phyloP scores from a whole-genome alignment of 208 protist genomes.

The Trypanosoma theileri region DNA sequence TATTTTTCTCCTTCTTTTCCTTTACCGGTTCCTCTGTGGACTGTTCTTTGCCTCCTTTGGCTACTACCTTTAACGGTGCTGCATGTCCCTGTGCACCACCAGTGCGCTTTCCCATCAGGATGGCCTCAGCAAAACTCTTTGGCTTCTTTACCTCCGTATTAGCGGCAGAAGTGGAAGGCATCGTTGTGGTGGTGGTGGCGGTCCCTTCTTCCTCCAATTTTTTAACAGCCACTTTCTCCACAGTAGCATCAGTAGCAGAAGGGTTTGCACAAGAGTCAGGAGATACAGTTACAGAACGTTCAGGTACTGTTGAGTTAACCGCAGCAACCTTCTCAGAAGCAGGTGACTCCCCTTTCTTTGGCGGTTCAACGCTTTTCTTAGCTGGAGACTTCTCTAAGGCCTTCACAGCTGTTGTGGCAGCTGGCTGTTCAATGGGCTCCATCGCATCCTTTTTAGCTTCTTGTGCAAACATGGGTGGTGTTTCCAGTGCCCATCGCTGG shows the following conservation, averaged over 20 bases:
- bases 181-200: no score
- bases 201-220: no score
- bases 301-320: neutral
- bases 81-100: neutral
- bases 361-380: neutral
- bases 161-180: neutral
- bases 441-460: slow-evolving; percentile 23
- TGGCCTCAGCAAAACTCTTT: slow-evolving; percentile 51
- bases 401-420: slow-evolving; percentile 12
- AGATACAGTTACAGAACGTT: neutral
- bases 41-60: slow-evolving; percentile 18
- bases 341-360: slow-evolving; percentile 10
- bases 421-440: slow-evolving; percentile 32
- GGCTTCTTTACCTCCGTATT: slow-evolving; percentile 33
- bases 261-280: no score
- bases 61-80: slow-evolving; percentile 14
- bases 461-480: slow-evolving; percentile 53
- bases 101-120: slow-evolving; percentile 32
- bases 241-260: no score
- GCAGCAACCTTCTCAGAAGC: slow-evolving; percentile 5
- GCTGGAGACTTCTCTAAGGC: neutral
- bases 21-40: neutral
- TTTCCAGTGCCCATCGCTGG: slow-evolving; percentile 48
- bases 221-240: no score
- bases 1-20: slow-evolving; percentile 18